Conservation (phyloP, 108 stramenopile species). For the Cylindrotheca fusiformis region DNA sequence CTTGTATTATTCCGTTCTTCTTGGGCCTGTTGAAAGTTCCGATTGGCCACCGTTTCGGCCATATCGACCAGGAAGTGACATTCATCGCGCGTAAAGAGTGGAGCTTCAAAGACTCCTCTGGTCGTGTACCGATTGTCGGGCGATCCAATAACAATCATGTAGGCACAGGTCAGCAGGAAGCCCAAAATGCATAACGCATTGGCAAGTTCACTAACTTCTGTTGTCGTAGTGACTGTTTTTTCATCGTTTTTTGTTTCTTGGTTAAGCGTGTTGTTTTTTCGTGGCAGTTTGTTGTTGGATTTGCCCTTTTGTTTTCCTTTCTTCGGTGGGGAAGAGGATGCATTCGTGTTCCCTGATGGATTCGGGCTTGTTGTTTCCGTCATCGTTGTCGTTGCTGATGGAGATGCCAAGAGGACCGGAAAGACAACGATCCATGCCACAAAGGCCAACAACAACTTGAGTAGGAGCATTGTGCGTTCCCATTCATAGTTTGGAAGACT, state of each 20-base stretch:
- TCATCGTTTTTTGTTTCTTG: not conserved
- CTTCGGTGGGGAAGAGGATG: not conserved
- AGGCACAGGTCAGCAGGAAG: not conserved
- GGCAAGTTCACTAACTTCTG: not conserved
- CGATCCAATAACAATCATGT: constrained; percentile 22
- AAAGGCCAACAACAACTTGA: constrained; percentile 4
- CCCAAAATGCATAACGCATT: not conserved
- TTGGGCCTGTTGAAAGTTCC: constrained; percentile 29
- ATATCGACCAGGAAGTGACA: constrained; percentile 47
- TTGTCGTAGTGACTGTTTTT: not conserved
- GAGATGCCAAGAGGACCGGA: constrained; percentile 20
- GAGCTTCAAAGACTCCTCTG: constrained; percentile 43
- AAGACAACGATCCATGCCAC: constrained; percentile 25
- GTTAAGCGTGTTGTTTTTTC: not conserved
- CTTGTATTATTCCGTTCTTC: not conserved
- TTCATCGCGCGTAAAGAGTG: constrained; percentile 57
- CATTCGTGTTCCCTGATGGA: not conserved
- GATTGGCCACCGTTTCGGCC: constrained; percentile 43
- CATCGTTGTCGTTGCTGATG: constrained; percentile 1
- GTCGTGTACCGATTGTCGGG: constrained; percentile 52
- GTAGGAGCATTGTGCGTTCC: constrained; percentile 15
- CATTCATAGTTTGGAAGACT: constrained; percentile 26
- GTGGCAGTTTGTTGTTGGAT: not conserved
- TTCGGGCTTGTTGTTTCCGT: not conserved
- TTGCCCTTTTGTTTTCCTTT: constrained; percentile 1